Conservation (phyloP, 805 yeast genomes). For the Schizosaccharomyces osmophilus region DNA sequence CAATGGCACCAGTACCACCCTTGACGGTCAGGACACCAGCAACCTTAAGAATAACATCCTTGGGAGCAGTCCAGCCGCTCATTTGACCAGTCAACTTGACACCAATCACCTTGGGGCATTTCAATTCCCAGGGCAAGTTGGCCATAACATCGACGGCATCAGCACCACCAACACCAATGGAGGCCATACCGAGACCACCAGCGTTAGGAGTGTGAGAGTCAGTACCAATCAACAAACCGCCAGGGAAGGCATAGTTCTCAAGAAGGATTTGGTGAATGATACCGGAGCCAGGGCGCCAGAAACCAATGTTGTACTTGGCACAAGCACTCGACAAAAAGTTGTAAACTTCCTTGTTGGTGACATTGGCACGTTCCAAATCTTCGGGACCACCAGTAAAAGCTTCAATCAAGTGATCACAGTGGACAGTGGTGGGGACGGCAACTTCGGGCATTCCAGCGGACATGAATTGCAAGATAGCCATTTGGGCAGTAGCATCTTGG, state of each 20-base stretch:
- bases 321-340: conserved; percentile 84
- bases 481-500: conserved; percentile 99
- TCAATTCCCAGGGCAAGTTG: conserved; percentile 94
- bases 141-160: conserved; percentile 97
- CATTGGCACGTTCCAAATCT: conserved; percentile 60
- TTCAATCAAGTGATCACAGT: conserved; percentile 93
- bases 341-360: conserved; percentile 80
- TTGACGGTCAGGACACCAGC: conserved; percentile 86
- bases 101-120: conserved; percentile 88
- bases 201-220: conserved; percentile 98
- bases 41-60: conserved; percentile 77
- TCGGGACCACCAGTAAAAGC: conserved; percentile 79
- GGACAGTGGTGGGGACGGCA: conserved; percentile 84
- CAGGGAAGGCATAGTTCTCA: conserved; percentile 92
- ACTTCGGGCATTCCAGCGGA: conserved; percentile 76
- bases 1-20: conserved; percentile 93
- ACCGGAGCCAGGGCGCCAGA: conserved; percentile 99
- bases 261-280: conserved; percentile 93
- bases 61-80: conserved; percentile 90
- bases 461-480: conserved; percentile 96
- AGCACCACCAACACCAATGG: conserved; percentile 99
- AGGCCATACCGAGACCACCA: conserved; percentile 94
- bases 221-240: conserved; percentile 89
- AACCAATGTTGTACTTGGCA: conserved; percentile 83
- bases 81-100: conserved; percentile 75